A percentile compares a stretch with the other conserved stretches of the same genome.
These are phyloP conservation scores for Neurospora africana DNA, from an alignment of 495 filamentous ascomycete species.

Conservation along the genomic window DNA sequence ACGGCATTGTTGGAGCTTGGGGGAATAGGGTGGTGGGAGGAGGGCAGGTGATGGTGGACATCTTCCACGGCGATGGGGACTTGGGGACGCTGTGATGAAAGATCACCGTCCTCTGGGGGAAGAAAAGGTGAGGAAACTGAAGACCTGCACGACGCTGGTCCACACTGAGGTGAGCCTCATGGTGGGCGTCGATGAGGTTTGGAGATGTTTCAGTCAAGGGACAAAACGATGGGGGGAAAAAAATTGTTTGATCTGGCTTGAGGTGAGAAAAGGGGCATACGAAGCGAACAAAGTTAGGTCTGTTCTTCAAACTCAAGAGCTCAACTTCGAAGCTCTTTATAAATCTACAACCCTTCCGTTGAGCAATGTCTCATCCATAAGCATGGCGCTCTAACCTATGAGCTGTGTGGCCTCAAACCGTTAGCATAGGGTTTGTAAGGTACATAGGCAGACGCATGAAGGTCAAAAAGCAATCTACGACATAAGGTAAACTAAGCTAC, in stretches of 20 bases:
- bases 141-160: slow-evolving; percentile 7
- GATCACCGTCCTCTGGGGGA: background rate
- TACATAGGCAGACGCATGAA: background rate
- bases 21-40: background rate
- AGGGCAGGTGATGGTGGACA: background rate
- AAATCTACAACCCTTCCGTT: background rate
- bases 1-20: background rate
- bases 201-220: background rate
- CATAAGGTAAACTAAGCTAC: background rate
- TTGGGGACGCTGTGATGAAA: background rate
- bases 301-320: background rate
- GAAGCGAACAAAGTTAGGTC: background rate
- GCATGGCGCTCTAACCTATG: background rate
- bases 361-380: background rate
- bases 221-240: background rate
- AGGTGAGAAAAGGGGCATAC: background rate
- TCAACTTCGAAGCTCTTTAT: background rate
- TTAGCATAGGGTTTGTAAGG: background rate
- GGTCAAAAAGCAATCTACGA: background rate
- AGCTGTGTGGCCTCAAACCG: background rate
- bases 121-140: slow-evolving; percentile 7
- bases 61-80: background rate
- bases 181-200: background rate
- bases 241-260: background rate
- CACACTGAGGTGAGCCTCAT: slow-evolving; percentile 9